Conservation (phyloP, 129 eudicot genomes). For the Oenanthe sinensis region DNA sequence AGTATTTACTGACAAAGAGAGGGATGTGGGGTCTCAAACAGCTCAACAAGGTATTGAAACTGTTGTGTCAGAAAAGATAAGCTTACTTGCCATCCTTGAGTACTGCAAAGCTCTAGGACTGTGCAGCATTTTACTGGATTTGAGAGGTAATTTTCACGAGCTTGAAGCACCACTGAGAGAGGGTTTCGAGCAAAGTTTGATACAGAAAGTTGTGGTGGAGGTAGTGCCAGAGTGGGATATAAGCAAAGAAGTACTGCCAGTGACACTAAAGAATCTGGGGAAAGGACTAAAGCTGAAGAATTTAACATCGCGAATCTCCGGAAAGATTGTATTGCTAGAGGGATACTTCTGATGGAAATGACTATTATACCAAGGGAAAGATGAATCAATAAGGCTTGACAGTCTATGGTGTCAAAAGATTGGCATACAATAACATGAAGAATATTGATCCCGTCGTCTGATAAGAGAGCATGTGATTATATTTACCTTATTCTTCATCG, state of each 20-base stretch:
- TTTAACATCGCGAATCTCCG: constrained; percentile 39
- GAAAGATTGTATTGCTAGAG: constrained; percentile 52
- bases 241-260: constrained; percentile 19
- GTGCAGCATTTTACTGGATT: constrained; percentile 71
- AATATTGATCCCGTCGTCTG: not conserved
- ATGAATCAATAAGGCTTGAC: not conserved
- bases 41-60: constrained; percentile 44
- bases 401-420: not conserved
- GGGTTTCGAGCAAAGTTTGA: constrained; percentile 47
- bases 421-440: not conserved
- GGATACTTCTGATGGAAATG: constrained; percentile 46
- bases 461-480: not conserved
- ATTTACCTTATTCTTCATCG: not conserved
- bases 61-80: constrained; percentile 38
- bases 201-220: constrained; percentile 78
- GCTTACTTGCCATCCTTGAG: constrained; percentile 52
- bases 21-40: constrained; percentile 19
- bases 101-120: constrained; percentile 51
- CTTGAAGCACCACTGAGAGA: constrained; percentile 54
- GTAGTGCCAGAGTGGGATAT: constrained; percentile 52
- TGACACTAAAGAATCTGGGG: constrained; percentile 23
- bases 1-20: constrained; percentile 44
- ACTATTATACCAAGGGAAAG: not conserved
- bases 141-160: constrained; percentile 46
- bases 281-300: constrained; percentile 34